Evolutionary conservation across 2,329 filamentous ascomycete genomes (phyloP).

Genomic region (Penicillium sp.): DNA sequence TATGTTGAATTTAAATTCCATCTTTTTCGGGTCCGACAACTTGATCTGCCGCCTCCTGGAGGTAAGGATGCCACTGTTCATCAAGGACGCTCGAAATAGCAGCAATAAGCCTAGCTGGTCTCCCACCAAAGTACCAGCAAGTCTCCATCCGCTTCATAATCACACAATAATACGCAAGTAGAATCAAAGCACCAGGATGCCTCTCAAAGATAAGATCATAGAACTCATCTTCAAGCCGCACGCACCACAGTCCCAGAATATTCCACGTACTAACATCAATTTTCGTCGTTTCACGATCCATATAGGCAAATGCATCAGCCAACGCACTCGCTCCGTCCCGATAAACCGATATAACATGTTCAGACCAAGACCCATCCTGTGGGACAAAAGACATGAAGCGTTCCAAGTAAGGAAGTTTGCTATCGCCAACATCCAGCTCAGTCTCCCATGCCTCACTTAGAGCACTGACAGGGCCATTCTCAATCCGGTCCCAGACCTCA

Average conservation of each 20-base stretch:
- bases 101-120: conserved; percentile 2
- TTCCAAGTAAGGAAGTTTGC: conserved; percentile 4
- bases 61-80: conserved; percentile 1
- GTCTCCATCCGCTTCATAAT: conserved; percentile 7
- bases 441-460: conserved; percentile 31
- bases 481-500: conserved; percentile 19
- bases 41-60: conserved; percentile 1
- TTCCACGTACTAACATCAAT: conserved; percentile 32
- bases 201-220: conserved; percentile 30
- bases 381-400: conserved; percentile 9
- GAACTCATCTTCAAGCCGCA: conserved; percentile 35
- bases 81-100: conserved; percentile 4
- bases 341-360: conserved; percentile 2
- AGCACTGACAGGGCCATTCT: conserved; percentile 11
- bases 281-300: not conserved
- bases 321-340: conserved; percentile 3
- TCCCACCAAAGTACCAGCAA: conserved; percentile 8
- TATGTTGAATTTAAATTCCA: not conserved
- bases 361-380: not conserved
- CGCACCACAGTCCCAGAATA: conserved; percentile 36
- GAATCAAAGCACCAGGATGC: conserved; percentile 35
- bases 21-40: not conserved
- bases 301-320: conserved; percentile 9
- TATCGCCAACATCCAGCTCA: conserved; percentile 11
- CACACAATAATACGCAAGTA: conserved; percentile 38